These are phyloP conservation scores for Arachis monticola DNA, from an alignment of 331 rosid species.

Conservation along the genomic window DNA sequence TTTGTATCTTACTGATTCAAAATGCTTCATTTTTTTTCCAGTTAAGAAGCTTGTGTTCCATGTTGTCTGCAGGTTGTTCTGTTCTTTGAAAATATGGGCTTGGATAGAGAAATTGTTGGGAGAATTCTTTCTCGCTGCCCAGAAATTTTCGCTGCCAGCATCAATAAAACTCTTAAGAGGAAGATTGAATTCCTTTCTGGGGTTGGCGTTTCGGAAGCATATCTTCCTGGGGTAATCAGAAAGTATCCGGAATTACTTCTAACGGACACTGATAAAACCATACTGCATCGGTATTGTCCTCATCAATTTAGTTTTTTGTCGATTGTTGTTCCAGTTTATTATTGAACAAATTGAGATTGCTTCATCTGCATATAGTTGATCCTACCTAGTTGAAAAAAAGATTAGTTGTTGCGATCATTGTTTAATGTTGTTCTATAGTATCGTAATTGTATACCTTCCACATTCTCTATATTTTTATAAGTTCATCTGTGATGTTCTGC, in stretches of 20 bases:
- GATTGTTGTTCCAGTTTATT: slow-evolving; percentile 9
- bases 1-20: slow-evolving; percentile 15
- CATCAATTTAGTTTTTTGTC: slow-evolving; percentile 15
- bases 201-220: slow-evolving; percentile 61
- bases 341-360: no score
- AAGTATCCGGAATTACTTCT: slow-evolving; percentile 89
- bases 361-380: not conserved
- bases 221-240: slow-evolving; percentile 74
- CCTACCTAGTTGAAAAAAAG: not conserved
- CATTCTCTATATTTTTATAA: slow-evolving; percentile 27
- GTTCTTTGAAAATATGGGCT: slow-evolving; percentile 68
- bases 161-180: slow-evolving; percentile 61
- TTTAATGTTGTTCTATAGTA: not conserved
- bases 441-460: not conserved
- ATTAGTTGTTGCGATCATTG: no score
- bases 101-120: slow-evolving; percentile 66
- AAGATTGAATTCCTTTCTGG: slow-evolving; percentile 72
- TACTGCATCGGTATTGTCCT: slow-evolving; percentile 70
- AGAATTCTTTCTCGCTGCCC: slow-evolving; percentile 79
- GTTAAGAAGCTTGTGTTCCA: slow-evolving; percentile 9
- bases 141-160: slow-evolving; percentile 77
- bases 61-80: slow-evolving; percentile 63
- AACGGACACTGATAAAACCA: slow-evolving; percentile 61
- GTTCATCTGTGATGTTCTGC: slow-evolving; percentile 37
- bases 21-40: slow-evolving; percentile 28